Evolutionary conservation across 139 green algal species (phyloP), one percentile per base, ranked within the genome.

Genomic region (Chlamydomonas applanata): DNA sequence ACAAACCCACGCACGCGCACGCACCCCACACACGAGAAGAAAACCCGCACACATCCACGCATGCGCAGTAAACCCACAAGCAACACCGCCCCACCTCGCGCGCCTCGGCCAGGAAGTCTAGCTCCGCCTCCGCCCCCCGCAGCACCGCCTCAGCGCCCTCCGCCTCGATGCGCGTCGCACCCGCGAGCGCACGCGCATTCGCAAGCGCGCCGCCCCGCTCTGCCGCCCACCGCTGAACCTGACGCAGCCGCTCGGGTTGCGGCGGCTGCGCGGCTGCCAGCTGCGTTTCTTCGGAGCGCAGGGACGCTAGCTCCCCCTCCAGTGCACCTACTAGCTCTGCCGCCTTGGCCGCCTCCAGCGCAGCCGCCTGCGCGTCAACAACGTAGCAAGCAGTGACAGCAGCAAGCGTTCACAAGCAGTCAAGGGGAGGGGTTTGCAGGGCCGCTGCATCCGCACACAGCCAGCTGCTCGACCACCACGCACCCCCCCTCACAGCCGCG

Each of bases 81-180:
- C n/a, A n/a, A n/a, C n/a, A n/a, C 76, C 19, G 62, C 3, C 67
- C 1, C 73, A 78, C 75, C 46, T 77, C 52, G 1, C 61, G 24
- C 16, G 71, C 71, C 27, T 80, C 75, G 7, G 75, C 80, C 71
- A 85, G n/a, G 57, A 80, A 85, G 52, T 82, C 80, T 29, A 82
- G 67, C 75, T 85, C 80, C 17, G 59, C 29, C 75, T 85, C 80
- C 46, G 72, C 80, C 22, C 56, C 66, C 14, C 75, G 54, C 46
- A 85, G 67, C 34, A 35, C 52, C 16, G 75, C 75, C 61, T 82
- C 80, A 4, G 76, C 71, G 1, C 27, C 24, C 2, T 75, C 80
- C 2, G 77, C 69, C 67, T 79, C 72, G 34, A 80, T 33, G 56
- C 75, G 65, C 71, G 57, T 56, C 4, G 53, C 36, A 1, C 65